Percentiles rank a stretch among this genome's conserved stretches.
Conservation (phyloP, 768 basidiomycete genomes). For the Galerina sulciceps region DNA sequence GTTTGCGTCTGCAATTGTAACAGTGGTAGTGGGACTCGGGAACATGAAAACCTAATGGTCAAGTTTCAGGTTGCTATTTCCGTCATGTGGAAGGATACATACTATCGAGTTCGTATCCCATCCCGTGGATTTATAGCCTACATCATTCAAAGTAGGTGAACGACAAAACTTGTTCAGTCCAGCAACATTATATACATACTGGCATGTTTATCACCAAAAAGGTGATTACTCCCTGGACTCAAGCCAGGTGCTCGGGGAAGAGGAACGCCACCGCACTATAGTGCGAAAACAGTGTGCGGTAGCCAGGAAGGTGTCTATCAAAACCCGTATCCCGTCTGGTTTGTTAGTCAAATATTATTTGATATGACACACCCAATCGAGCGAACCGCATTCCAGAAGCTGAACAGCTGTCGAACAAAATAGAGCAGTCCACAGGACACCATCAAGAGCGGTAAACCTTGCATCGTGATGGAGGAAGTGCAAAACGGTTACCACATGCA, state of each 20-base stretch:
- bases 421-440: constrained; percentile 1
- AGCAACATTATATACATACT: neutral
- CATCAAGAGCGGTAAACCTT: constrained; percentile 5
- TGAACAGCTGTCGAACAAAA: constrained; percentile 4
- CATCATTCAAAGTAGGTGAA: no score
- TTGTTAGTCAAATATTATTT: neutral
- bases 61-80: no score
- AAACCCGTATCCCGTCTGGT: neutral
- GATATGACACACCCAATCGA: neutral
- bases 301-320: constrained; percentile 6
- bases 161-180: no score
- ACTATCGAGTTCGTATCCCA: no score
- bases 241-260: constrained; percentile 1
- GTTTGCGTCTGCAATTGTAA: no score
- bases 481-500: neutral
- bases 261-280: neutral
- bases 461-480: neutral
- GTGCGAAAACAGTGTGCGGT: constrained; percentile 5
- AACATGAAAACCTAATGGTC: no score
- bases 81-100: no score
- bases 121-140: no score
- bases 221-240: constrained; percentile 4
- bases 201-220: constrained; percentile 4
- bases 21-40: no score
- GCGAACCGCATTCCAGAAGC: constrained; percentile 1